Evolutionary conservation across 345 rosid species (phyloP).

Genomic region (Acer yangbiense): DNA sequence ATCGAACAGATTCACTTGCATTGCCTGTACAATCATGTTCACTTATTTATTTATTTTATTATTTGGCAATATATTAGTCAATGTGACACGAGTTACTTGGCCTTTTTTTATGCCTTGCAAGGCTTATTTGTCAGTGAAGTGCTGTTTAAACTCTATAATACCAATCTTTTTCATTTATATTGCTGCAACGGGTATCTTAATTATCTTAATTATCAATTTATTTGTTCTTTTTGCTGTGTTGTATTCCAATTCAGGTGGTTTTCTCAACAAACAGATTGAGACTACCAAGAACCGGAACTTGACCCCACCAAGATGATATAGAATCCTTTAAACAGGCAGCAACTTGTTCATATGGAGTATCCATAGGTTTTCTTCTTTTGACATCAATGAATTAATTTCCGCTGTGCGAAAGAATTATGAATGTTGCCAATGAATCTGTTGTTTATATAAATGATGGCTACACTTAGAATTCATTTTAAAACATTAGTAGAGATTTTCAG

Average conservation of each 20-base stretch:
- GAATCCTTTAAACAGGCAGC: neutral
- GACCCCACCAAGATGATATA: constrained; percentile 35
- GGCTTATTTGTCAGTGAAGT: neutral
- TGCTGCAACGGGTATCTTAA: neutral
- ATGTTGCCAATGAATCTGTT: neutral
- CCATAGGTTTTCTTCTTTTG: neutral
- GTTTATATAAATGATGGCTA: neutral
- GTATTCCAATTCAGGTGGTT: constrained; percentile 42
- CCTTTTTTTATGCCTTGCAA: neutral
- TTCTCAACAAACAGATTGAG: constrained; percentile 41
- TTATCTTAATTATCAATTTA: neutral
- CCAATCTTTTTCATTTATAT: neutral
- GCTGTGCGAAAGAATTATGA: neutral
- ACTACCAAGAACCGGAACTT: constrained; percentile 28
- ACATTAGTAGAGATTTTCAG: neutral
- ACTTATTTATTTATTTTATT: neutral
- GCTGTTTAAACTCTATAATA: neutral
- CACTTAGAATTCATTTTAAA: neutral
- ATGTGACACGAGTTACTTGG: neutral
- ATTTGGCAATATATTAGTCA: neutral
- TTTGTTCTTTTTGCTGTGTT: neutral
- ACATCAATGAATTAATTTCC: neutral
- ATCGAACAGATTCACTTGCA: neutral
- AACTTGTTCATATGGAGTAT: neutral
- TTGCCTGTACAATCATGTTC: neutral